These are phyloP conservation scores for Talaromyces sp. DNA, from an alignment of 2,329 filamentous ascomycete species.

Conservation along the genomic window DNA sequence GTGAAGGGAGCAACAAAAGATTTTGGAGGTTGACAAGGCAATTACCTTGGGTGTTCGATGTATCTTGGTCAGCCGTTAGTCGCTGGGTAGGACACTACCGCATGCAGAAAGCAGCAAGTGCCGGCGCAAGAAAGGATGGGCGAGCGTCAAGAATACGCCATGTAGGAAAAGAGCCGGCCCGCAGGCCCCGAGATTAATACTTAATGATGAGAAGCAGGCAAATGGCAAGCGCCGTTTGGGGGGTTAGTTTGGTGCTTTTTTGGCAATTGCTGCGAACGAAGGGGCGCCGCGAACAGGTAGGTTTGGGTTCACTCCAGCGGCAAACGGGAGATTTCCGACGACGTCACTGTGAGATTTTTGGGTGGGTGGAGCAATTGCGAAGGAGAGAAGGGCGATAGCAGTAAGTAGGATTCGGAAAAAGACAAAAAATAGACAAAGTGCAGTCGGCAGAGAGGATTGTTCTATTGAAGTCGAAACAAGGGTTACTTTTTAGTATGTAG, in stretches of 20 bases:
- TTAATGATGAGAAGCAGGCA: not conserved
- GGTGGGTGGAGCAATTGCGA: not conserved
- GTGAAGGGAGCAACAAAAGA: not conserved
- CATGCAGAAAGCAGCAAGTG: slow-evolving; percentile 16
- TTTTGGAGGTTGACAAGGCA: not conserved
- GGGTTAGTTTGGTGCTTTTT: not conserved
- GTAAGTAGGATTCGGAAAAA: not conserved
- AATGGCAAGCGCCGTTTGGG: slow-evolving; percentile 4
- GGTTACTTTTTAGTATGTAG: not conserved
- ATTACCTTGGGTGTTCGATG: not conserved
- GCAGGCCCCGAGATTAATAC: slow-evolving; percentile 12
- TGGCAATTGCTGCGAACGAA: slow-evolving; percentile 5
- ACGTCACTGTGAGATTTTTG: slow-evolving; percentile 9
- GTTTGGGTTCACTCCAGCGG: not conserved
- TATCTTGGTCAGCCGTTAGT: not conserved
- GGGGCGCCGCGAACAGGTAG: slow-evolving; percentile 16
- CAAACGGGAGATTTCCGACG: not conserved
- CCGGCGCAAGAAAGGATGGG: slow-evolving; percentile 11
- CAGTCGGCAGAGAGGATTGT: not conserved
- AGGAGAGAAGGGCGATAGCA: not conserved
- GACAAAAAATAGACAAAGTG: not conserved
- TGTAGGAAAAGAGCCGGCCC: slow-evolving; percentile 16
- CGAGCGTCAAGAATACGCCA: slow-evolving; percentile 15
- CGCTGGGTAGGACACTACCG: slow-evolving; percentile 6
- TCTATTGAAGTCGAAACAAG: not conserved